Base-by-base conservation (phyloP, 1,139 yeast species). In the Candida glucosophila region DNA sequence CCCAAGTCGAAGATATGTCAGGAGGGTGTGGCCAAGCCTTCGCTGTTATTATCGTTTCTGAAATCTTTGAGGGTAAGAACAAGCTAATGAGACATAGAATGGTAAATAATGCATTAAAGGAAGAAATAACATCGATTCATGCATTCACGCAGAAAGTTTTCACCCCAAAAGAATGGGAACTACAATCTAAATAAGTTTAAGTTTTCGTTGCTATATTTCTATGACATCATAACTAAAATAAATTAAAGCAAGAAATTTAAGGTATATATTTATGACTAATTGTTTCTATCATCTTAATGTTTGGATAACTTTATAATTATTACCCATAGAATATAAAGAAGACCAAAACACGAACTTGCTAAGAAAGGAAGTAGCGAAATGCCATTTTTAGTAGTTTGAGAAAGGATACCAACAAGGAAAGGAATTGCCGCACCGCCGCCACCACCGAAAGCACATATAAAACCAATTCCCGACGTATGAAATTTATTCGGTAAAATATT, bases 91-190 rank as follows among this genome's bases (percentile, higher is more conserved):
- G 98, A 47, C 95, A 86, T 43, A 65, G 97, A 35, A 47, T 86
- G 40, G 95, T 92, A 25, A 90, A 92, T 52, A 63, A 54, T 20
- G 76, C 83, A 1, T 63, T 90, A 34, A 77, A 77, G 43, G 85
- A 78, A 11, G 95, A 88, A 47, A 83, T 90, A 22, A 78, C 83
- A 1, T 57, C 67, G 5, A 86, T 90, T 22, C 98, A 90, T 55
- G 98, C 98, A 0, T 92, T 90, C 49, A 85, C 96, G 1, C 96
- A 90, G 44, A 86, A 83, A 55, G 79, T 85, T 12, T 76, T 71
- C 41, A 79, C 92, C 0, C 68, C 71, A 2, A 77, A 68, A 15
- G 93, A 81, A 48, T 81, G 88, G 86, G 58, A 58, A 20, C 53
- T 48, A 3, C 69, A 63, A 34, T 11, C 7, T 22, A 12, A 14